These are phyloP conservation scores for Fusarium denticulatum DNA, from an alignment of 2,329 filamentous ascomycete species.

Conservation along the genomic window DNA sequence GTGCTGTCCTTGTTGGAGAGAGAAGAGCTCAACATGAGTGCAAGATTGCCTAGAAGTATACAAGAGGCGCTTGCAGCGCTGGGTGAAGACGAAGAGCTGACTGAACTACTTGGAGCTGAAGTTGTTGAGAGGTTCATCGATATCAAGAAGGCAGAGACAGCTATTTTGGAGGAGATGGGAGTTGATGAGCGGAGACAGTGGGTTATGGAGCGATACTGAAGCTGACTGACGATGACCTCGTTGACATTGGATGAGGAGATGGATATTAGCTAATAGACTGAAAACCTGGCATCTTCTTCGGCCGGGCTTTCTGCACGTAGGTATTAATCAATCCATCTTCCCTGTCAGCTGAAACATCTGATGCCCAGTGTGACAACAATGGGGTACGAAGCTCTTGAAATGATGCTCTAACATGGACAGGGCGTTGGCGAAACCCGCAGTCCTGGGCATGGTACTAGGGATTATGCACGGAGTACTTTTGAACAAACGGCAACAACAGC, in stretches of 20 bases:
- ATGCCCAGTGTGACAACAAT: neutral
- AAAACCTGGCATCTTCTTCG: neutral
- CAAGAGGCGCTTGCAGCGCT: slow-evolving; percentile 65
- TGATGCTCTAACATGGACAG: slow-evolving; percentile 13
- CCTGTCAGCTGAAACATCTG: slow-evolving; percentile 11
- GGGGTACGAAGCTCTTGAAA: neutral
- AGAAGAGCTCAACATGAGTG: slow-evolving; percentile 61
- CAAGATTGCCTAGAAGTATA: slow-evolving; percentile 64
- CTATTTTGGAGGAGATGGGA: slow-evolving; percentile 54
- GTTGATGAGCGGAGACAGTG: slow-evolving; percentile 62
- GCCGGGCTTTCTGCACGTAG: neutral
- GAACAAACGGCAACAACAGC: neutral
- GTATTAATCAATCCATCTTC: neutral
- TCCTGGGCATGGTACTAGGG: slow-evolving; percentile 4
- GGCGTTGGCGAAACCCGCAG: slow-evolving; percentile 3
- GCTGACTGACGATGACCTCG: neutral
- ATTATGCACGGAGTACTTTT: neutral
- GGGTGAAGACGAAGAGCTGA: slow-evolving; percentile 57
- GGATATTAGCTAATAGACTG: neutral
- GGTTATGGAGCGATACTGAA: slow-evolving; percentile 71
- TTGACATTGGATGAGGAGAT: neutral
- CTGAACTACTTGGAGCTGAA: slow-evolving; percentile 56
- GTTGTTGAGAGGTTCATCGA: slow-evolving; percentile 66
- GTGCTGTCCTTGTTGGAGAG: slow-evolving; percentile 58
- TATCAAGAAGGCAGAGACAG: slow-evolving; percentile 69